These are phyloP conservation scores for Capillidium rhysosporum DNA, from an alignment of 371 early-diverging fungal species.

Conservation along the genomic window DNA sequence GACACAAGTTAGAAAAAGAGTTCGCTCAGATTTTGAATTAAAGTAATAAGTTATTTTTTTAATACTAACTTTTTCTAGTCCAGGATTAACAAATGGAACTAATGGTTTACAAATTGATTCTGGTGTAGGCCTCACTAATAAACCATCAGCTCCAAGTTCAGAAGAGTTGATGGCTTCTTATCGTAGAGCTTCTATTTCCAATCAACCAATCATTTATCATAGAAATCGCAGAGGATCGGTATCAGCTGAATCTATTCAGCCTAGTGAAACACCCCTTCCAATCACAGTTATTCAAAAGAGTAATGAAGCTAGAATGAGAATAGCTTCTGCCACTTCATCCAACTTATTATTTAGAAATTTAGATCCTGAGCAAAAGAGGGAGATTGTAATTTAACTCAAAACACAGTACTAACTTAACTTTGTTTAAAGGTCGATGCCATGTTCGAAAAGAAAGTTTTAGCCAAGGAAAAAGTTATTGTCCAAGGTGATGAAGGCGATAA, in stretches of 20 bases:
- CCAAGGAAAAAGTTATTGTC: slow-evolving; percentile 64
- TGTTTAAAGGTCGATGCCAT: slow-evolving; percentile 53
- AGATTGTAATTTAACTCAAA: background rate
- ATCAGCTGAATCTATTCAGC: slow-evolving; percentile 4
- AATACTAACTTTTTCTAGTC: background rate
- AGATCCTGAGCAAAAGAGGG: slow-evolving; percentile 1
- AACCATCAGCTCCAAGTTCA: background rate
- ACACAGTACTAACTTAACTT: background rate
- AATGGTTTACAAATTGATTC: background rate
- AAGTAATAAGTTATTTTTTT: background rate
- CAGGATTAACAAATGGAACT: background rate
- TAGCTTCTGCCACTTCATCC: slow-evolving; percentile 1
- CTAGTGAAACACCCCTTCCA: background rate
- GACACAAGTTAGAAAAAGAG: no score
- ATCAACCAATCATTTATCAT: background rate
- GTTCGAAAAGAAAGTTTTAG: slow-evolving; percentile 64
- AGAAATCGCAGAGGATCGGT: slow-evolving; percentile 1
- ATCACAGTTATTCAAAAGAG: background rate
- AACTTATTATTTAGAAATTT: slow-evolving; percentile 4
- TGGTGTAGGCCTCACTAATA: no score
- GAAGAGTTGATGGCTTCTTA: background rate
- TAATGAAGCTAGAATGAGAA: slow-evolving; percentile 2
- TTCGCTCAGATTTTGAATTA: background rate
- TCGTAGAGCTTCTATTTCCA: background rate
- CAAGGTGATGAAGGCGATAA: slow-evolving; percentile 95